phyloP scores from a whole-genome alignment of 1,284 basidiomycete genomes.

The Ceratobasidium sp. region DNA sequence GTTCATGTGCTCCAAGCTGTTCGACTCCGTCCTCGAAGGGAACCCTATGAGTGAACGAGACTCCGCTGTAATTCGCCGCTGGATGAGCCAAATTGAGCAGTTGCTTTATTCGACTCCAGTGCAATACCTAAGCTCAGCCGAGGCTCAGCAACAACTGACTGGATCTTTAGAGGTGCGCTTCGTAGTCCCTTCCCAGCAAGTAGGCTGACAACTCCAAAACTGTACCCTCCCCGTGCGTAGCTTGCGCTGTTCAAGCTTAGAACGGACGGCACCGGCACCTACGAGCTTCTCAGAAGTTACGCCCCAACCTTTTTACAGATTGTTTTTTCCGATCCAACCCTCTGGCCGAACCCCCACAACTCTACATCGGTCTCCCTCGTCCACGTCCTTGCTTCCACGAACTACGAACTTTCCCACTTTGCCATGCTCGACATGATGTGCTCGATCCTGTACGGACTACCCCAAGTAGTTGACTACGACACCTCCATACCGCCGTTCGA shows the following conservation, averaged over 20 bases:
- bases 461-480: constrained; percentile 29
- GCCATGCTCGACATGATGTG: constrained; percentile 17
- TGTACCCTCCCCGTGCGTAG: not conserved
- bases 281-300: not conserved
- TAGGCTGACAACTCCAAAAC: not conserved
- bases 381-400: not conserved
- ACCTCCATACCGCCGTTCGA: not conserved
- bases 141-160: not conserved
- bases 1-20: constrained; percentile 11
- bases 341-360: not conserved
- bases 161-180: constrained; percentile 24
- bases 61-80: not conserved
- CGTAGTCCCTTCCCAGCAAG: not conserved
- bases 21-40: constrained; percentile 17
- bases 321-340: constrained; percentile 11
- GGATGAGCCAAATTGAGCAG: not conserved
- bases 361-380: constrained; percentile 4
- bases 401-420: not conserved
- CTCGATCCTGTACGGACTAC: constrained; percentile 14
- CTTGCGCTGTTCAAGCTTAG: constrained; percentile 10
- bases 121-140: not conserved
- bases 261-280: not conserved
- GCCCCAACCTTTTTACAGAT: constrained; percentile 7
- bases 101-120: not conserved
- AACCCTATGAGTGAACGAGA: not conserved